Evolutionary conservation across 768 basidiomycete genomes (phyloP), one percentile per base, ranked within the genome.

Genomic region (Porphyrellus cyaneotinctus): DNA sequence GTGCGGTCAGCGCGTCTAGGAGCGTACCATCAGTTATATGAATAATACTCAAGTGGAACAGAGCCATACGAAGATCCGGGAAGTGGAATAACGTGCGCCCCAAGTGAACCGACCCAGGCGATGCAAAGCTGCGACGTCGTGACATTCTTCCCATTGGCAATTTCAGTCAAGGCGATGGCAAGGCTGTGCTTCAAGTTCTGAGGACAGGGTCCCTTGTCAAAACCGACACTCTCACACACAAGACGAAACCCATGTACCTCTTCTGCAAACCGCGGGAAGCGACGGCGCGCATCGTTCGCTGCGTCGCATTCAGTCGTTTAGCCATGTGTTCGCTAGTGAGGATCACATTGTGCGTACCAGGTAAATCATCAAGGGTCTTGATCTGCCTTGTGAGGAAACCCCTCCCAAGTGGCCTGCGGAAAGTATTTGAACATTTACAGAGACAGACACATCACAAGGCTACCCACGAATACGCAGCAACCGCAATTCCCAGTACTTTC

Each of bases 401-500:
- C 6, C 64, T 67, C 2, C 80, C 80, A 1, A 82, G 73, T 1
- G 81, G 80, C 30, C 77, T 84, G 64, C 47, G 52, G 13, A 13
- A 33, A 43, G 33, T 12, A 37, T 31, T 48, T 47, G 20, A 45
- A 18, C 0, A 12, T 11, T 39, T n/a, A 53, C 17, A 43, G 6
- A 58, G 58, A 33, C 26, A n/a, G 23, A 31, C 12, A 12, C n/a
- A n/a, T n/a, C n/a, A 37, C 7, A 17, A 30, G 11, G 11, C 11
- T 15, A 49, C 77, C 22, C 36, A 79, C 77, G 81, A 79, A 59
- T 87, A 87, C 30, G 78, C 82, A 20, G 79, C 63, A n/a, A 85
- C 75, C 9, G 81, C 67, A 51, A 85, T 72, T 5, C 75, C 76
- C 33, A 83, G 72, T 57, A 82, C 80, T 42, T 70, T 65, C n/a